Base-by-base conservation (phyloP, 2,329 filamentous ascomycete genomes). In the Helotiales sp. region DNA sequence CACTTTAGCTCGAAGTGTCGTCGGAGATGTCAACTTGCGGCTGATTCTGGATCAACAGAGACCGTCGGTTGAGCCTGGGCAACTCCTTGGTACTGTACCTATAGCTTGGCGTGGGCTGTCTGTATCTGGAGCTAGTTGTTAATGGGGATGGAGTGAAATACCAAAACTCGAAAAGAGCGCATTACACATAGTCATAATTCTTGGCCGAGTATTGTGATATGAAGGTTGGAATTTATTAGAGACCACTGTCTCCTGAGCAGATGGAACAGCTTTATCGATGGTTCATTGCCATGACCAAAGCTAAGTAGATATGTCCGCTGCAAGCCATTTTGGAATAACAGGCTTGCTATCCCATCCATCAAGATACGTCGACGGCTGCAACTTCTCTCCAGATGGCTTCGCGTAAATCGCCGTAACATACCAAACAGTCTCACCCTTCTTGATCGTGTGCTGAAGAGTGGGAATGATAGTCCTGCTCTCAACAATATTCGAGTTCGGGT, bases 401-500 rank as follows among this genome's bases (percentile, higher is more conserved):
- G 89, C 91, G 79, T 90, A 93, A 32, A 94, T 86, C 3, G 85
- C 91, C 11, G 88, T 89, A 3, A 91, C 83, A 75, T 92, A 91
- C 89, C 89, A 92, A 43, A 81, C 83, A 30, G 82, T 84, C 72
- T 86, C 81, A 0, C 86, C 89, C 52, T 82, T 81, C 62, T 80
- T 80, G 40, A 93, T 77, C 28, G 86, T 88, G 69, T 86, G 83
- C 75, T 89, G 86, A 74, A 94, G 78, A 32, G 89, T 89, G 26
- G 92, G 92, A 72, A 94, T 86, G 49, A 91, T 84, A 3, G 90
- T 93, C 66, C 91, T 82, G 66, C 88, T 87, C 79, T 93, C 89
- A 2, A 93, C 83, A 37, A 94, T 79, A 78, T 94, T 94, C 57
- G 89, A 91, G 79, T 94, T 93, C 6, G 91, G 91, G 76, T 94